Conservation (phyloP, 305 asterid species). For the Fraxinus paxiana region DNA sequence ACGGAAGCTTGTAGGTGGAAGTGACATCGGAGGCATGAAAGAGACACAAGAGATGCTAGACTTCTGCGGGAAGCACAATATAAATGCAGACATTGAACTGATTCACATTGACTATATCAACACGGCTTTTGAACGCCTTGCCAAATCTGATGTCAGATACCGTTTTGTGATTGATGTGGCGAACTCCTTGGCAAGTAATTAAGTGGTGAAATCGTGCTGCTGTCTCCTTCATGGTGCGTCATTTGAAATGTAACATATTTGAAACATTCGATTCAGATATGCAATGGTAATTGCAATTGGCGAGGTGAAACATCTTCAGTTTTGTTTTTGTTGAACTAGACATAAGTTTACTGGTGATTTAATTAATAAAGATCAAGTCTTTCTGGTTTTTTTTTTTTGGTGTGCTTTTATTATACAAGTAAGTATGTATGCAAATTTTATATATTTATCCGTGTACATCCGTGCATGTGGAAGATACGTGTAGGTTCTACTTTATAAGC, state of each 20-base stretch:
- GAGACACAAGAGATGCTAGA: constrained; percentile 67
- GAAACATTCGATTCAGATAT: background rate
- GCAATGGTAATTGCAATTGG: background rate
- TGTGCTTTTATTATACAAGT: background rate
- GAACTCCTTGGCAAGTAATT: constrained; percentile 33
- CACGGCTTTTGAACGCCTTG: constrained; percentile 50
- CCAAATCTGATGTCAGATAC: constrained; percentile 51
- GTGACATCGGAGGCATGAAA: constrained; percentile 56
- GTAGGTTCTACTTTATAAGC: background rate
- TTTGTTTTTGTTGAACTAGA: background rate
- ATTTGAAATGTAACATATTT: background rate
- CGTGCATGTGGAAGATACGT: background rate
- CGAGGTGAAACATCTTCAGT: background rate
- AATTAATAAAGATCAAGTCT: background rate
- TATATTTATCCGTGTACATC: background rate
- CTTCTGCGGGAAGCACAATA: constrained; percentile 51
- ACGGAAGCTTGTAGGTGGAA: constrained; percentile 60
- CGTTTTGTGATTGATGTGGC: constrained; percentile 62
- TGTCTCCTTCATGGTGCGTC: background rate
- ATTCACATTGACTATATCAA: constrained; percentile 38
- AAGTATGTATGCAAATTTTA: background rate
- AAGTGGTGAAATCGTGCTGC: background rate
- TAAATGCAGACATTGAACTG: constrained; percentile 46
- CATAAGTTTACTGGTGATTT: background rate
- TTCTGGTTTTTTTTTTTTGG: background rate